Conservation (phyloP, 83 land plant species). For the Thuja plicata region DNA sequence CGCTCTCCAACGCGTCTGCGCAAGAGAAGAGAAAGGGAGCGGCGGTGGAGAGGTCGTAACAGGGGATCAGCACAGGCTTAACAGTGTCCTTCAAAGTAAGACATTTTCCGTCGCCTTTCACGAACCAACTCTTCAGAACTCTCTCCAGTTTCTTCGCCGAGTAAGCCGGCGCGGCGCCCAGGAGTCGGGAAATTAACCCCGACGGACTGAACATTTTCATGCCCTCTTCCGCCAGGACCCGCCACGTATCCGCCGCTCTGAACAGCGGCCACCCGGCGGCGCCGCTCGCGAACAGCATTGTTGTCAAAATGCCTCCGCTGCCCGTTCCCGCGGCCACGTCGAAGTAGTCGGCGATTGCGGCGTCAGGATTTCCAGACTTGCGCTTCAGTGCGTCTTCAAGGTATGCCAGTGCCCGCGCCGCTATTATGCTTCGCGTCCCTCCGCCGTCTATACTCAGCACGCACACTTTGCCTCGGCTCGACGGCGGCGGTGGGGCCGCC, state of each 20-base stretch:
- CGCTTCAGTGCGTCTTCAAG: conserved; percentile 55
- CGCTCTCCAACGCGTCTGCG: conserved; percentile 69
- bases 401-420: conserved; percentile 48
- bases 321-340: conserved; percentile 74
- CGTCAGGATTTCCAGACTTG: conserved; percentile 42
- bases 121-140: conserved; percentile 40
- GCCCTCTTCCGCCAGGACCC: conserved; percentile 31
- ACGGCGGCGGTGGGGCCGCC: neutral
- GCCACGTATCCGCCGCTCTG: conserved; percentile 44
- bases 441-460: conserved; percentile 58
- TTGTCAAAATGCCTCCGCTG: conserved; percentile 61
- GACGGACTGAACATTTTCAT: conserved; percentile 40
- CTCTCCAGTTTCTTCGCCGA: conserved; percentile 49
- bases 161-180: conserved; percentile 28
- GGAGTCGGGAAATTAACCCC: conserved; percentile 20
- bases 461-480: conserved; percentile 57
- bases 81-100: conserved; percentile 72
- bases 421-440: conserved; percentile 45
- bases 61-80: conserved; percentile 87
- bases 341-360: conserved; percentile 67
- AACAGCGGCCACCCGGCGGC: conserved; percentile 45
- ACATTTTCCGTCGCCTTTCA: conserved; percentile 40
- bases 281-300: conserved; percentile 59
- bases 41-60: conserved; percentile 80
- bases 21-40: conserved; percentile 89